Evolutionary conservation across 2,329 filamentous ascomycete genomes (phyloP).

Genomic region (Scytalidium sp.): DNA sequence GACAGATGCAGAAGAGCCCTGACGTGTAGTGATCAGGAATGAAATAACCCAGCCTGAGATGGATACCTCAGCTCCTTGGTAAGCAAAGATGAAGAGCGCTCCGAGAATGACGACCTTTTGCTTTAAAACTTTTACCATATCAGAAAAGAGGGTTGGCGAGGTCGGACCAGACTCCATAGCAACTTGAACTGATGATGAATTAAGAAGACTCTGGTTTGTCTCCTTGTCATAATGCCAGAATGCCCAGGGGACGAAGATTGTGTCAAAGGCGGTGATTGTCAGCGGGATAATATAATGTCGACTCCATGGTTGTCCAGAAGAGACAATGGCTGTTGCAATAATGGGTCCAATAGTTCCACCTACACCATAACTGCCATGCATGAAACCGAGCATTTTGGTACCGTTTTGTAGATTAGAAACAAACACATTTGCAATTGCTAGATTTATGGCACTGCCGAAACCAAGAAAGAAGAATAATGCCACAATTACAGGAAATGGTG

Average conservation of each 20-base stretch:
- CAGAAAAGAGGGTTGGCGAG: conserved; percentile 30
- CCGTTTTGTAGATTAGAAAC: conserved; percentile 50
- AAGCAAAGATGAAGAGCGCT: conserved; percentile 79
- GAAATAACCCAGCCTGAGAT: conserved; percentile 87
- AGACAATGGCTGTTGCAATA: conserved; percentile 70
- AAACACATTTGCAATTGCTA: conserved; percentile 59
- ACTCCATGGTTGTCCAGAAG: conserved; percentile 60
- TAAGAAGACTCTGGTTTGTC: conserved; percentile 34
- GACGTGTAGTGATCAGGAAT: conserved; percentile 71
- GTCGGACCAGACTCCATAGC: conserved; percentile 17
- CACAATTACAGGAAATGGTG: conserved; percentile 68
- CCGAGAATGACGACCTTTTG: conserved; percentile 63
- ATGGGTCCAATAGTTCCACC: conserved; percentile 66
- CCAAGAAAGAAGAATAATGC: conserved; percentile 67
- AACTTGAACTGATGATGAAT: conserved; percentile 37
- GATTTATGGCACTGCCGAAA: conserved; percentile 52
- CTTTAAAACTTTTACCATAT: conserved; percentile 44
- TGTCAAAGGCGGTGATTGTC: conserved; percentile 52
- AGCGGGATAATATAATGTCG: conserved; percentile 70
- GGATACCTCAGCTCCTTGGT: conserved; percentile 81
- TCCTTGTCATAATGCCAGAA: conserved; percentile 72
- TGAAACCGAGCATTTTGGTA: conserved; percentile 54
- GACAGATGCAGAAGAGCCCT: conserved; percentile 66
- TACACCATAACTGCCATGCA: conserved; percentile 67
- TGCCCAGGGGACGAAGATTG: conserved; percentile 59